phyloP scores from a whole-genome alignment of 371 early-diverging fungal genomes.

The Circinella umbellata region DNA sequence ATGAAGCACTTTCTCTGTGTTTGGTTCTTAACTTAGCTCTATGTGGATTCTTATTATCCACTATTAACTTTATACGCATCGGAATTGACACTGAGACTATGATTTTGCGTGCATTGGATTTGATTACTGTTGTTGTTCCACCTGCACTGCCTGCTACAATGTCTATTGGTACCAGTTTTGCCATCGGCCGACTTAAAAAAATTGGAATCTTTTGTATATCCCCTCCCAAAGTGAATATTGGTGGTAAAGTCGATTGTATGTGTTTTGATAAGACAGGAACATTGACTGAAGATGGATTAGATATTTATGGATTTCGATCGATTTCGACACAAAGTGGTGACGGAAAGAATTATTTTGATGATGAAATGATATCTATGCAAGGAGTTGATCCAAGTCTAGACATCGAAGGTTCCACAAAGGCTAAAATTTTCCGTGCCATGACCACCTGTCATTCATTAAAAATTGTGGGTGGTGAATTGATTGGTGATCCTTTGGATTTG shows the following conservation, averaged over 20 bases:
- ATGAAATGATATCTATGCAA: constrained; percentile 34
- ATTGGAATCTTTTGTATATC: constrained; percentile 93
- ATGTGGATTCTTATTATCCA: constrained; percentile 82
- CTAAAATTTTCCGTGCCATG: constrained; percentile 75
- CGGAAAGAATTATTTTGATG: constrained; percentile 42
- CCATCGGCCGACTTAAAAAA: constrained; percentile 84
- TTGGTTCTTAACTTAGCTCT: constrained; percentile 41
- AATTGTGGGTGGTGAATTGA: constrained; percentile 83
- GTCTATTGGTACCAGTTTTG: constrained; percentile 96
- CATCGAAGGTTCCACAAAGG: constrained; percentile 26
- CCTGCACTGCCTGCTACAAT: constrained; percentile 98
- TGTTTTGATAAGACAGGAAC: constrained; percentile 99
- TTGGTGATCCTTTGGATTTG: constrained; percentile 99
- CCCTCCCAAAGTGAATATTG: constrained; percentile 93
- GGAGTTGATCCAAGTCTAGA: constrained; percentile 25
- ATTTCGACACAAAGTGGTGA: constrained; percentile 16
- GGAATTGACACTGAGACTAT: constrained; percentile 74
- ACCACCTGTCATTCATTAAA: constrained; percentile 98
- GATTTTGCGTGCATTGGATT: constrained; percentile 86
- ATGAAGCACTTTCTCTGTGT: too few relatives aligned
- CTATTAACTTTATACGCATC: constrained; percentile 86
- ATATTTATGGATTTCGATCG: constrained; percentile 89
- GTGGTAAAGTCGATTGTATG: constrained; percentile 95
- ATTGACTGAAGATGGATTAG: constrained; percentile 97
- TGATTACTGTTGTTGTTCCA: constrained; percentile 95